Conservation (phyloP, 1,139 yeast species). For the Candida sanyaensis region DNA sequence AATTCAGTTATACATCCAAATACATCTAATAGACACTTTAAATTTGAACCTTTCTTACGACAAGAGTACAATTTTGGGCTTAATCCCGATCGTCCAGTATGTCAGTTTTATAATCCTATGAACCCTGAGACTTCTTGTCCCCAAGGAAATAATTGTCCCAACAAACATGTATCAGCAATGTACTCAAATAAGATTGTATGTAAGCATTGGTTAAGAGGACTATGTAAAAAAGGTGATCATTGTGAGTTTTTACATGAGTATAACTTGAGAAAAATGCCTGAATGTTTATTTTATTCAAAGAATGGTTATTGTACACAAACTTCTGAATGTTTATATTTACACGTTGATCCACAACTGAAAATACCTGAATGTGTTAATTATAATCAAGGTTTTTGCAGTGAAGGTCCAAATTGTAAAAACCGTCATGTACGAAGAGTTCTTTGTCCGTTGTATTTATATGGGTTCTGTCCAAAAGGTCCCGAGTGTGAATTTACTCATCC, state of each 20-base stretch:
- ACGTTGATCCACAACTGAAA: slow-evolving; percentile 85
- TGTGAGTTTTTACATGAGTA: slow-evolving; percentile 97
- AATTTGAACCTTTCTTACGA: slow-evolving; percentile 81
- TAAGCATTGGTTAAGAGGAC: slow-evolving; percentile 97
- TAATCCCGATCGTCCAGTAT: slow-evolving; percentile 88
- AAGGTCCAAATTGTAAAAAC: slow-evolving; percentile 83
- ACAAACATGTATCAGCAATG: slow-evolving; percentile 83
- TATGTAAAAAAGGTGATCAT: slow-evolving; percentile 94
- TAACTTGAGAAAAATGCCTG: slow-evolving; percentile 94
- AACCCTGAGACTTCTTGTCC: slow-evolving; percentile 73
- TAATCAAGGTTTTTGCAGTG: slow-evolving; percentile 87
- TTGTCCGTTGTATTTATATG: slow-evolving; percentile 85
- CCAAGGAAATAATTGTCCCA: slow-evolving; percentile 79
- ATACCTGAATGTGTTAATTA: slow-evolving; percentile 87
- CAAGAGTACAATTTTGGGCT: slow-evolving; percentile 81
- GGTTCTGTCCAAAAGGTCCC: slow-evolving; percentile 85
- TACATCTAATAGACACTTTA: slow-evolving; percentile 52
- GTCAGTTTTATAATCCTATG: slow-evolving; percentile 69
- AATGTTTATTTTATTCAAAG: slow-evolving; percentile 83
- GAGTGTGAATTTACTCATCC: slow-evolving; percentile 65
- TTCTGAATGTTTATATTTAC: slow-evolving; percentile 92
- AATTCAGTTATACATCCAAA: slow-evolving; percentile 48
- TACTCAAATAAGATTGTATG: slow-evolving; percentile 86
- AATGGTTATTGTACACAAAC: slow-evolving; percentile 94
- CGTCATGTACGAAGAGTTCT: slow-evolving; percentile 77